Conservation (phyloP, 306 rosid species). For the Castanea crenata region DNA sequence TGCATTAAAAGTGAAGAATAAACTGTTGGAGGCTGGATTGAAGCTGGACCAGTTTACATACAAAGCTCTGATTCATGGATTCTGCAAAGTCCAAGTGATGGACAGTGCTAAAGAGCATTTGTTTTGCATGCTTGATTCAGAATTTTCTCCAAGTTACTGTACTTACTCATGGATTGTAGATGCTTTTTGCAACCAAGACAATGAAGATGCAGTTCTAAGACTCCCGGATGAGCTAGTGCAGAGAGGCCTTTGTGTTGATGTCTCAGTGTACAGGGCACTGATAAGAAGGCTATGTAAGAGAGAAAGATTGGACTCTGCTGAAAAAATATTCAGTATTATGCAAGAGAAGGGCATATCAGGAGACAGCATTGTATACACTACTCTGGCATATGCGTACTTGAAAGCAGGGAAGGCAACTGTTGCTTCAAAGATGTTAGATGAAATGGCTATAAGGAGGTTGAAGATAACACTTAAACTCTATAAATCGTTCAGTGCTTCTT, state of each 20-base stretch:
- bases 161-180: conserved; percentile 80
- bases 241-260: conserved; percentile 56
- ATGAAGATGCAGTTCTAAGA: conserved; percentile 51
- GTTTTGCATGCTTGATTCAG: conserved; percentile 66
- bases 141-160: conserved; percentile 63
- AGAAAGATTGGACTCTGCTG: conserved; percentile 59
- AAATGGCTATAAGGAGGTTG: conserved; percentile 68
- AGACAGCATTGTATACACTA: conserved; percentile 64
- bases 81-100: conserved; percentile 58
- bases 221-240: conserved; percentile 61
- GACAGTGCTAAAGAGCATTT: conserved; percentile 57
- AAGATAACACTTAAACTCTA: conserved; percentile 65
- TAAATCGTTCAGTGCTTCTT: conserved; percentile 49
- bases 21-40: conserved; percentile 72
- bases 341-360: conserved; percentile 52
- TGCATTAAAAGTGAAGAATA: conserved; percentile 71
- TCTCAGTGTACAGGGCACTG: conserved; percentile 72
- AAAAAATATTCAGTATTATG: conserved; percentile 53
- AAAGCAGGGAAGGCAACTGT: conserved; percentile 54
- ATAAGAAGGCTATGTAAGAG: conserved; percentile 73
- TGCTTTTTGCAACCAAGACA: conserved; percentile 54
- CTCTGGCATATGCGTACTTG: conserved; percentile 71
- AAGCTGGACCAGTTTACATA: conserved; percentile 72
- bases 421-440: conserved; percentile 50
- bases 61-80: conserved; percentile 81